Evolutionary conservation across 225 moss, liverwort and hornwort species (phyloP), one percentile per base, ranked within the genome.

Genomic region (Physcomitrellopsis africana): DNA sequence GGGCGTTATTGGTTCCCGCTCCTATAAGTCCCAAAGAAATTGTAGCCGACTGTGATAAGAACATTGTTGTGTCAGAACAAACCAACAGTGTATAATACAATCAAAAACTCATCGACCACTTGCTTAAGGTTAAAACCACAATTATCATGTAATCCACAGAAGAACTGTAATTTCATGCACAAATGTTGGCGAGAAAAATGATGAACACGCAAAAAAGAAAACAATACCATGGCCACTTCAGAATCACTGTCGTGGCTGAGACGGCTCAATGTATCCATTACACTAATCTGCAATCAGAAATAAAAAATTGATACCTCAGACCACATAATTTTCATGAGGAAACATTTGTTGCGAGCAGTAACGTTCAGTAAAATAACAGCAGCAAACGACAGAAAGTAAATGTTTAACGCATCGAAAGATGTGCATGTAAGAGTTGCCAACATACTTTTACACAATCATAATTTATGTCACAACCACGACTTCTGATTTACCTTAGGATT

Each of bases 1-100:
- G 87, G 56, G 97, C 97, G 84, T 99, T 99, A 86, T 99, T 99
- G 81, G 97, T 99, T 65, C 97, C 97, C 48, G 97, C 97, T 79
- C 97, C 97, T 60, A 99, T 86, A 65, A 99, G 85, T 74, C 97
- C 97, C 80, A 99, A 82, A 60, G 97, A 99, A 73, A 99, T 61
- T 67, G 93, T 99, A 23, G 97, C 97, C 24, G 97, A 90, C 96
- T 97, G 91, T 44, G 77, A 61, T 22, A 53, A 45, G 41, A 70
- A 69, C 65, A 69, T 19, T 45, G 9, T 24, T 65, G 20, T 14
- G 70, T 85, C 55, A 77, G 82, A 51, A 66, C 56, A 76, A 46
- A 45, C 10, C 70, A 15, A 44, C 42, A 64, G 7, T 16, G 65
- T 0, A 27, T 9, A 15, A 23, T 45, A 8, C 46, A 7, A 23